phyloP scores from a whole-genome alignment of 805 yeast genomes.

The Ogataea glucozyma region DNA sequence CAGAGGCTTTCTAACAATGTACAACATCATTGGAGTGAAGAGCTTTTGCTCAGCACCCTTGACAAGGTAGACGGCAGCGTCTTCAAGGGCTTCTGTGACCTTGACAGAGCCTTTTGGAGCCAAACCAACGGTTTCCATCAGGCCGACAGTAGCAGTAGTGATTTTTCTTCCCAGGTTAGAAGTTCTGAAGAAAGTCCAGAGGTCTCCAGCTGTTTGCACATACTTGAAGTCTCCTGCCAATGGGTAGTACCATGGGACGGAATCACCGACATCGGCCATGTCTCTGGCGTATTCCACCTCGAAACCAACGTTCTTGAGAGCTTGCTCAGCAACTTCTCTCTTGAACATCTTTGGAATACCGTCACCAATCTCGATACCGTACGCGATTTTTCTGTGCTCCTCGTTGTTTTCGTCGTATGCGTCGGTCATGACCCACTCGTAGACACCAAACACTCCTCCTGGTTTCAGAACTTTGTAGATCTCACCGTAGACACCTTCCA shows the following conservation, averaged over 20 bases:
- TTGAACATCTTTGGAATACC: slow-evolving; percentile 98
- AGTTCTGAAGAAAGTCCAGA: slow-evolving; percentile 85
- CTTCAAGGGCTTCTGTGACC: slow-evolving; percentile 92
- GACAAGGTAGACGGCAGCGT: slow-evolving; percentile 93
- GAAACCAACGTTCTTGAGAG: slow-evolving; percentile 85
- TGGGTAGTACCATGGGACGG: slow-evolving; percentile 97
- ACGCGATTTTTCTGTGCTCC: slow-evolving; percentile 91
- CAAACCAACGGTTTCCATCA: slow-evolving; percentile 80
- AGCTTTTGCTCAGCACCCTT: slow-evolving; percentile 87
- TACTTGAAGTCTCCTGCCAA: slow-evolving; percentile 91
- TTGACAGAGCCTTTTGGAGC: slow-evolving; percentile 92
- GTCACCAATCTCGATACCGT: slow-evolving; percentile 97
- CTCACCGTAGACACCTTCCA: slow-evolving; percentile 94
- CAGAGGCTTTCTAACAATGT: slow-evolving; percentile 80
- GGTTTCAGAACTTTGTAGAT: slow-evolving; percentile 95
- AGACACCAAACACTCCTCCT: slow-evolving; percentile 96
- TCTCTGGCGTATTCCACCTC: slow-evolving; percentile 74
- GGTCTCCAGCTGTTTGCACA: slow-evolving; percentile 75
- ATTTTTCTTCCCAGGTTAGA: slow-evolving; percentile 80
- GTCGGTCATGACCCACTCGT: slow-evolving; percentile 99
- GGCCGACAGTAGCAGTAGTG: slow-evolving; percentile 77
- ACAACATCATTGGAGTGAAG: slow-evolving; percentile 98
- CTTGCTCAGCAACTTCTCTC: slow-evolving; percentile 82
- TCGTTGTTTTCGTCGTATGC: slow-evolving; percentile 81
- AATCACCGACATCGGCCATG: slow-evolving; percentile 79